Conservation (phyloP, 164 flowering plant genomes). For the grape (Vitis vinifera) region DNA sequence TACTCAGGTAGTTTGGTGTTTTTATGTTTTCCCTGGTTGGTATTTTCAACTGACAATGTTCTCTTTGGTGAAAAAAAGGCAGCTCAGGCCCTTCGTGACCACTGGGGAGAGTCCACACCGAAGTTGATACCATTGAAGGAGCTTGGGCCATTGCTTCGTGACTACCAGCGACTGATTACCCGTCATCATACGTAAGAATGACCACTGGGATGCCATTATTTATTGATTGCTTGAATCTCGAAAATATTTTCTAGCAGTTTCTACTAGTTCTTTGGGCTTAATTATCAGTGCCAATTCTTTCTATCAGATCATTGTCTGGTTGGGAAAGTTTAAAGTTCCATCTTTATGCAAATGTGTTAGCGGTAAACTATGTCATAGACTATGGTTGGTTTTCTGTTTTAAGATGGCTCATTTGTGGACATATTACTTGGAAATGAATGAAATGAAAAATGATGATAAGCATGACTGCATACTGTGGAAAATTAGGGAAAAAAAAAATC, state of each 20-base stretch:
- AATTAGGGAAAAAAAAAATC: too few species aligned
- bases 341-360: too few species aligned
- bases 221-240: background rate
- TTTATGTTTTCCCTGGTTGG: background rate
- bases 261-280: background rate
- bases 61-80: conserved; percentile 24
- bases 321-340: too few species aligned
- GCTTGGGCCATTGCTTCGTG: conserved; percentile 88
- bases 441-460: too few species aligned
- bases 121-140: conserved; percentile 61
- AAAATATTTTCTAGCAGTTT: too few species aligned
- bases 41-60: conserved; percentile 7
- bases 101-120: conserved; percentile 70
- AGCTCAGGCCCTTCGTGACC: conserved; percentile 64
- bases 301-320: background rate
- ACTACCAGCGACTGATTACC: conserved; percentile 74
- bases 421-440: too few species aligned
- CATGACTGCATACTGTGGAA: too few species aligned
- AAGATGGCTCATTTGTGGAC: too few species aligned
- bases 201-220: background rate
- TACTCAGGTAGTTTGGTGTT: conserved; percentile 6
- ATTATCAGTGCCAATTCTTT: background rate
- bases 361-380: too few species aligned
- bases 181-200: conserved; percentile 61
- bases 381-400: too few species aligned